Base-by-base conservation (phyloP, 208 protist genomes). In the Phytomonas sp. region DNA sequence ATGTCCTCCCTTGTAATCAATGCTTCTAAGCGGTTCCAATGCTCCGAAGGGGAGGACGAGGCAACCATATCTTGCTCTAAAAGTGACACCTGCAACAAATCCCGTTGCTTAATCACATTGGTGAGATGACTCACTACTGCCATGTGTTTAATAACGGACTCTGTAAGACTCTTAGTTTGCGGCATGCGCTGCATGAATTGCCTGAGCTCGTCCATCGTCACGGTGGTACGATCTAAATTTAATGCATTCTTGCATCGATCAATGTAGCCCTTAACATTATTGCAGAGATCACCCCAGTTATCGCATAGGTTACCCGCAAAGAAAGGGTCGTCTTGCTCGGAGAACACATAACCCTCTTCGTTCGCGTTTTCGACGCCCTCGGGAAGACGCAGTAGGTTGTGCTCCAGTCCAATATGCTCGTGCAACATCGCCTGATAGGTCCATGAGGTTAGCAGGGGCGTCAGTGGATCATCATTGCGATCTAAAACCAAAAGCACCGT, bases 341-440 rank as follows among this genome's bases (percentile, higher is more conserved):
- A 93, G 73, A 97, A 91, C 45, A 92, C 90, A 74, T 93, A 91
- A 29, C 86, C 88, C 56, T 90, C 87, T 42, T 90, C 87, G 60
- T 80, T 64, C 66, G 80, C 74, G 7, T 75, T 75, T n/a, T 76
- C 81, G 29, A 69, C 59, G 8, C 80, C 81, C 16, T 82, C 70
- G 16, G 87, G 86, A 29, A 95, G 77, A 29, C 75, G 81, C 33
- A 95, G 73, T 52, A 91, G 82, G 69, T 99, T 98, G 73, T 99
- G 95, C 5, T 79, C 26, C 52, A 99, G 94, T 6, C 91, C 91
- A 23, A 99, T 69, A 69, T 98, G 80, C 76, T 99, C 98, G 80
- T 99, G 98, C 52, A 99, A 82, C 98, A 99, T 99, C 19, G 98
- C 95, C 84, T 99, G 97, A 80, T 99, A 99, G n/a, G 97, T 99